These are phyloP conservation scores for Calocybe gambosa DNA, from an alignment of 1,284 basidiomycete species.

Conservation along the genomic window DNA sequence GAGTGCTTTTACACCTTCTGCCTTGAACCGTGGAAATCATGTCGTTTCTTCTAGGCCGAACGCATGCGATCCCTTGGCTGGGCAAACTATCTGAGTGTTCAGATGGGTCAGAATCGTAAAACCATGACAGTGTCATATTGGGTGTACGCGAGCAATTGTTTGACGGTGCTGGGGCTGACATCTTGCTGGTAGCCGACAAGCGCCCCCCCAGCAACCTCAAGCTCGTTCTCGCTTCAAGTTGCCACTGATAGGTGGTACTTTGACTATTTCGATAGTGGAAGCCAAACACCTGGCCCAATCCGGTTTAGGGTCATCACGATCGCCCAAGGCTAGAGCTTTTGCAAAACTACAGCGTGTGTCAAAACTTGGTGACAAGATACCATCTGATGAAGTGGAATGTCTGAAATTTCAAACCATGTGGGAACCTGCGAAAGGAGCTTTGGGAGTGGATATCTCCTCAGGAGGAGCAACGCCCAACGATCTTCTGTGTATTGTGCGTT, in stretches of 20 bases:
- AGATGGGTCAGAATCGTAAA: constrained; percentile 60
- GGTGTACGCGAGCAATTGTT: constrained; percentile 46
- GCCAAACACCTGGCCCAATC: constrained; percentile 29
- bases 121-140: constrained; percentile 67
- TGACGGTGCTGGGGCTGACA: constrained; percentile 1
- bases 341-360: constrained; percentile 57
- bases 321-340: constrained; percentile 47
- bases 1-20: constrained; percentile 11
- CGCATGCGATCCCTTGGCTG: constrained; percentile 73
- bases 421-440: constrained; percentile 56
- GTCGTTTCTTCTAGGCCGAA: constrained; percentile 41
- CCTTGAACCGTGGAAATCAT: not conserved
- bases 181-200: constrained; percentile 36
- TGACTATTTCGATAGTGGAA: constrained; percentile 41
- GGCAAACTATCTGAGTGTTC: constrained; percentile 62
- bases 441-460: constrained; percentile 46
- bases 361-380: constrained; percentile 44
- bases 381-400: constrained; percentile 70
- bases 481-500: constrained; percentile 43
- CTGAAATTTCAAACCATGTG: constrained; percentile 56
- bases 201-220: constrained; percentile 26
- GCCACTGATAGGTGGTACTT: constrained; percentile 49
- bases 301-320: constrained; percentile 36
- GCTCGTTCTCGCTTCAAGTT: constrained; percentile 40
- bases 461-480: constrained; percentile 34